Base-by-base conservation (phyloP, 2,329 filamentous ascomycete genomes). In the Tolypocladium sp. region DNA sequence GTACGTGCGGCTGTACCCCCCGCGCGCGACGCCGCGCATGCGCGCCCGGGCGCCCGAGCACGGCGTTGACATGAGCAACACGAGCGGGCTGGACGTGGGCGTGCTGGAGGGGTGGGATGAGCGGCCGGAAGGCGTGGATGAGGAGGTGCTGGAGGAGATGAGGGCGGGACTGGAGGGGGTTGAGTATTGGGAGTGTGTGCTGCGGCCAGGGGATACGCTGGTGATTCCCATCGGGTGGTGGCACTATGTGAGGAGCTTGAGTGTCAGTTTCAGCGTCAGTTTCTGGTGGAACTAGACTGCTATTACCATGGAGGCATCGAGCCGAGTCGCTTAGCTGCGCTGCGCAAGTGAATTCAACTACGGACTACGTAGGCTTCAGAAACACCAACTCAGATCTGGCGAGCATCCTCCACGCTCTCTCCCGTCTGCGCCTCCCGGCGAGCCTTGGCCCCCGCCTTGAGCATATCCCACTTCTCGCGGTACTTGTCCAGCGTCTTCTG, bases 211-310 rank as follows among this genome's bases (percentile, higher is more conserved):
- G 0, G 92, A 99, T 57, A 89, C 86, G 63, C 71, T 99, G 57
- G 94, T 96, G 70, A 90, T 99, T 57, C 94, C 94, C 0, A 81
- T 91, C 6, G 94, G 93, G 0, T 99, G 94, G 93, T 99, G 94
- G 94, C 94, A 99, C 77, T 97, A 97, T 73, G 90, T 97, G 4
- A 81, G 90, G 61, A 91, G 91, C 56, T 70, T 97, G 67, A 91
- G 85, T 59, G 84, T 90, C 25, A 96, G 93, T 69, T 92, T 96
- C 68, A 97, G 92, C 65, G 92, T 97, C 15, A 97, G 92, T 69
- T 97, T 97, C 69, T 99, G 94, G 94, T 99, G 91, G 89, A 89
- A 90, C 64, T 83, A 57, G 44, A n/a, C 27, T 2, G 7, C 2
- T 33, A n/a, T 20, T 33, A 9, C 30, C 17, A 20, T 2, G 27